Conservation (phyloP, 2,329 filamentous ascomycete species). For the Apiospora koreana region DNA sequence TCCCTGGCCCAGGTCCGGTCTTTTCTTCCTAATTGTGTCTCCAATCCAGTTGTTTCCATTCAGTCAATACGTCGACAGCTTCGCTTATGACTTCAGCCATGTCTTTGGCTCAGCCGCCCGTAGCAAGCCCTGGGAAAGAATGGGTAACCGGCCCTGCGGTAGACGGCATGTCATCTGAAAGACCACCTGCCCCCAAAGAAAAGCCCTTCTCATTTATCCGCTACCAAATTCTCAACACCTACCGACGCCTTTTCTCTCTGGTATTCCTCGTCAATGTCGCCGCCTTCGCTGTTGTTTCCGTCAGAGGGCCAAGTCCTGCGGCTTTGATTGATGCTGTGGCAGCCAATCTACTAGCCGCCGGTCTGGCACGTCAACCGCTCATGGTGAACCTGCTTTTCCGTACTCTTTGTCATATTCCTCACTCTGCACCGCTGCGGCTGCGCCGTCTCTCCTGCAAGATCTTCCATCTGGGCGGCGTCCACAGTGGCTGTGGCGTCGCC, state of each 20-base stretch:
- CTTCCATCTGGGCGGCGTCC: slow-evolving; percentile 55
- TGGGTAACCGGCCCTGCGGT: background rate
- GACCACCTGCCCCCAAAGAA: too few species aligned
- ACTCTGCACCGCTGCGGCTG: slow-evolving; percentile 44
- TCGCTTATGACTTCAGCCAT: background rate
- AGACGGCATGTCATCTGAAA: background rate
- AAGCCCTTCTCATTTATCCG: background rate
- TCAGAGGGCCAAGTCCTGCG: slow-evolving; percentile 31
- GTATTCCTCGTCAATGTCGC: background rate
- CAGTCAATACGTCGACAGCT: too few species aligned
- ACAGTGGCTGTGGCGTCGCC: slow-evolving; percentile 51
- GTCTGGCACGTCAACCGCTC: slow-evolving; percentile 47
- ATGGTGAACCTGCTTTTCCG: slow-evolving; percentile 48
- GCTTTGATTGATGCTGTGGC: slow-evolving; percentile 21
- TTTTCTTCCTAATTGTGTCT: too few species aligned
- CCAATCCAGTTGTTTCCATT: too few species aligned
- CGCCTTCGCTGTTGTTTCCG: slow-evolving; percentile 37
- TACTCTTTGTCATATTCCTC: slow-evolving; percentile 41
- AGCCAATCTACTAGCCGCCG: slow-evolving; percentile 41
- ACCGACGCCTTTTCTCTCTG: slow-evolving; percentile 1
- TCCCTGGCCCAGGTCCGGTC: too few species aligned
- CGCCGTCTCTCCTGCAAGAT: slow-evolving; percentile 48
- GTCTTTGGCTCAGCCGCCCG: background rate
- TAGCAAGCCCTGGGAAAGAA: background rate
- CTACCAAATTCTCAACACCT: background rate